These are phyloP conservation scores for peach (Prunus persica) DNA, from an alignment of 306 rosid species.

Conservation along the genomic window DNA sequence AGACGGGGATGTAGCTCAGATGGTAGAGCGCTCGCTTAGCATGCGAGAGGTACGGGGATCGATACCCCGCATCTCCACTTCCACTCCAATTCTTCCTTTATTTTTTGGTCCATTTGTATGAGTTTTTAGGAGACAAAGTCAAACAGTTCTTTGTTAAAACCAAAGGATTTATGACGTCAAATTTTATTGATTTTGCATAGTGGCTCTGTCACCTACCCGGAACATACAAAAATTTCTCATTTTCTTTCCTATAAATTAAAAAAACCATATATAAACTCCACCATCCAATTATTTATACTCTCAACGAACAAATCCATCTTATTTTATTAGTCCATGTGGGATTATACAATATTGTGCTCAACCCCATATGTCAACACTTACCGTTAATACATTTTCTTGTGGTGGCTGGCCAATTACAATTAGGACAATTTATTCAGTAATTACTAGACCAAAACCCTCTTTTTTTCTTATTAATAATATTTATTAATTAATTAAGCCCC, in stretches of 20 bases:
- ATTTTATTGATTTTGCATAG: too few species aligned
- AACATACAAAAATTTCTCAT: too few species aligned
- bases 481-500: neutral
- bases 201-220: neutral
- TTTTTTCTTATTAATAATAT: neutral
- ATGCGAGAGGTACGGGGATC: slow-evolving; percentile 94
- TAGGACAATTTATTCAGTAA: neutral
- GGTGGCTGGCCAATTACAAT: neutral
- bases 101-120: neutral
- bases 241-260: neutral
- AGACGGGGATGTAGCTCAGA: slow-evolving; percentile 87
- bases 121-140: neutral
- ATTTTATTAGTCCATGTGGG: neutral
- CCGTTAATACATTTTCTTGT: too few species aligned
- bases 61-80: slow-evolving; percentile 96
- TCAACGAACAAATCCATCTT: neutral
- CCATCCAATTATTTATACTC: neutral
- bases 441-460: too few species aligned
- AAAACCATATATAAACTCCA: neutral
- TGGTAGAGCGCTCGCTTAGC: slow-evolving; percentile 99
- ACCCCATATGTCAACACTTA: too few species aligned
- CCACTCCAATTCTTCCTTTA: fast-evolving
- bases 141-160: neutral
- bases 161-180: too few species aligned
- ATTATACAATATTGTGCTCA: too few species aligned